Evolutionary conservation across 2,329 filamentous ascomycete species (phyloP), one percentile per base, ranked within the genome.

Genomic region (Ophiostoma novo-ulmi): DNA sequence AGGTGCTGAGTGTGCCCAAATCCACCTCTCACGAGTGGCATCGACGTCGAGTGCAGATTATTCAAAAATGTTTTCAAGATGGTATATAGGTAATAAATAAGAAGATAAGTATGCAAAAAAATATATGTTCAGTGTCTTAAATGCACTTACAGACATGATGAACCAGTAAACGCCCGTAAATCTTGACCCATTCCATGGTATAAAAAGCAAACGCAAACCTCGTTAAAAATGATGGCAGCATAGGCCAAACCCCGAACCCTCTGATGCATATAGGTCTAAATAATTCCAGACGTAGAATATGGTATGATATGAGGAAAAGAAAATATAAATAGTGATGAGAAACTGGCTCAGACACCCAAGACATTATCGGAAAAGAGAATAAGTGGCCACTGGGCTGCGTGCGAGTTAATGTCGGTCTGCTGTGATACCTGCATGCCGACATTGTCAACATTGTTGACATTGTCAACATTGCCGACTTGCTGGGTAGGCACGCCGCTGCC

Each of bases 341-440:
- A 17, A 17, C 17, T 36, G 8, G n/a, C 52, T 35, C 13, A 63
- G 5, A 63, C 58, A 14, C 26, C 58, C 3, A 13, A 38, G 7
- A 22, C 35, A 17, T 65, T 11, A 14, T 67, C 63, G 35, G 14
- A 70, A 63, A 72, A 73, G 26, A 73, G 44, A 6, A 73, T 69
- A 22, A 73, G 68, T 61, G 72, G 72, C 72, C 72, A 73, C 61
- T 71, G 70, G 11, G 67, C 67, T 35, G 70, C 22, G 36, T 71
- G 72, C 20, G 67, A 7, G 55, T 35, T 55, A 14, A 55, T 8
- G 22, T 48, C 38, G 2, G 39, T 8, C 5, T 48, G 48, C 36
- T 67, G 70, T 6, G 36, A 35, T 5, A 52, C 11, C 3, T 38
- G 63, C 58, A 48, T 44, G 69, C 64, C 26, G 7, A 5, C 36